Conservation (phyloP, 1,284 basidiomycete species). For the Marasmius fiardii region DNA sequence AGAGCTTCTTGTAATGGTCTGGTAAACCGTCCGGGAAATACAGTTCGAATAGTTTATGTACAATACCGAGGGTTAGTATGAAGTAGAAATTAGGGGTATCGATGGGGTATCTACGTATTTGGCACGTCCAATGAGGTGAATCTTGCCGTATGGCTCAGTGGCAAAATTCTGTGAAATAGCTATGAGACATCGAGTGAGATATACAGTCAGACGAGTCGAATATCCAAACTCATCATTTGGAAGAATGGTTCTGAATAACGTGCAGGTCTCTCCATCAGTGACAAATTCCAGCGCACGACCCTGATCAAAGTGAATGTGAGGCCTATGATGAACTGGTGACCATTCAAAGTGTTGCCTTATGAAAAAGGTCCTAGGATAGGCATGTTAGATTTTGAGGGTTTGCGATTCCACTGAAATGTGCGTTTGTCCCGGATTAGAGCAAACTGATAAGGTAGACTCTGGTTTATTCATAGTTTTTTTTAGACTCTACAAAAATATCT, state of each 20-base stretch:
- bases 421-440: no score
- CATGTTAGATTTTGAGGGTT: conserved; percentile 61
- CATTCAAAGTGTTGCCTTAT: no score
- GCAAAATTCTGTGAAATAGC: conserved; percentile 67
- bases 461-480: no score
- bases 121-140: conserved; percentile 68
- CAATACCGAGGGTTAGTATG: conserved; percentile 1
- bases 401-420: no score
- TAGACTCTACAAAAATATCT: no score
- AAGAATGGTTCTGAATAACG: conserved; percentile 77
- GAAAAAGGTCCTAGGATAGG: conserved; percentile 71
- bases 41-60: conserved; percentile 60
- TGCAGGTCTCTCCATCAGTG: conserved; percentile 53
- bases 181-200: background rate
- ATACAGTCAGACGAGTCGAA: conserved; percentile 29
- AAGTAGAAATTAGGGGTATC: background rate
- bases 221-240: conserved; percentile 59
- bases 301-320: no score
- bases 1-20: conserved; percentile 22
- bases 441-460: no score
- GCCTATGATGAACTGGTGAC: no score
- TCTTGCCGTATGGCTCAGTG: conserved; percentile 60
- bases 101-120: conserved; percentile 44
- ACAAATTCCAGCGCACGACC: conserved; percentile 51
- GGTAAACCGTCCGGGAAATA: conserved; percentile 67